Percentiles rank a stretch among this genome's conserved stretches.
Evolutionary conservation across 1,284 basidiomycete genomes (phyloP).

Genomic region (Boletellus deceptivus): DNA sequence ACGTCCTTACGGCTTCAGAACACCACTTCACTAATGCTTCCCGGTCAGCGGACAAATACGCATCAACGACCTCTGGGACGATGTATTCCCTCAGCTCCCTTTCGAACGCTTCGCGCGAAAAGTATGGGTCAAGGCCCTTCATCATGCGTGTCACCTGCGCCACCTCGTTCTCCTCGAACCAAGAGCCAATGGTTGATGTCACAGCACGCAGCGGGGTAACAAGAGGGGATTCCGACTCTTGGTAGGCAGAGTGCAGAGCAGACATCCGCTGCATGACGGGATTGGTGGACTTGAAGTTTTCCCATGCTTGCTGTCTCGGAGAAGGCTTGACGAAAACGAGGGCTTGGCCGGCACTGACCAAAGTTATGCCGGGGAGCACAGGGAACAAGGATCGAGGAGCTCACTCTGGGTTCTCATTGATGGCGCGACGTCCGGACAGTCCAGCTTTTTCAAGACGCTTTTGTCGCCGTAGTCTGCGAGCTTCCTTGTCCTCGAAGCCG

Average conservation of each 20-base stretch:
- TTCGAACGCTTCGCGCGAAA: constrained; percentile 85
- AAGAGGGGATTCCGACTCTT: constrained; percentile 93
- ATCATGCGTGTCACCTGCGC: constrained; percentile 89
- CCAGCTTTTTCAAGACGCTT: constrained; percentile 82
- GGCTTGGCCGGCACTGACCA: constrained; percentile 75
- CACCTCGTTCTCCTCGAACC: constrained; percentile 98
- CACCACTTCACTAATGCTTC: constrained; percentile 91
- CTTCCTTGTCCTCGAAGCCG: constrained; percentile 92
- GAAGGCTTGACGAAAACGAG: constrained; percentile 83
- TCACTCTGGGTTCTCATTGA: constrained; percentile 77
- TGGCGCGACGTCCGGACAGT: constrained; percentile 55
- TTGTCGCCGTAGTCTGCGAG: constrained; percentile 72
- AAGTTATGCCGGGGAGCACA: neutral
- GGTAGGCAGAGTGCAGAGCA: constrained; percentile 70
- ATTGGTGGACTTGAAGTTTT: constrained; percentile 70
- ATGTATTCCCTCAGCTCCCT: constrained; percentile 96
- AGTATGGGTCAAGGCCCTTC: constrained; percentile 84
- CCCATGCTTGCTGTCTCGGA: constrained; percentile 74
- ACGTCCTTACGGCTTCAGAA: constrained; percentile 83
- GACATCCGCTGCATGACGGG: constrained; percentile 64
- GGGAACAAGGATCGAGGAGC: constrained; percentile 33
- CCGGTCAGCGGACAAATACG: constrained; percentile 87
- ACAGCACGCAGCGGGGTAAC: constrained; percentile 80
- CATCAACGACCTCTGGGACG: constrained; percentile 96
- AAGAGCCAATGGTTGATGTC: constrained; percentile 82